Conservation (phyloP, 1,139 yeast genomes). For the Blastobotrys malaysiensis region DNA sequence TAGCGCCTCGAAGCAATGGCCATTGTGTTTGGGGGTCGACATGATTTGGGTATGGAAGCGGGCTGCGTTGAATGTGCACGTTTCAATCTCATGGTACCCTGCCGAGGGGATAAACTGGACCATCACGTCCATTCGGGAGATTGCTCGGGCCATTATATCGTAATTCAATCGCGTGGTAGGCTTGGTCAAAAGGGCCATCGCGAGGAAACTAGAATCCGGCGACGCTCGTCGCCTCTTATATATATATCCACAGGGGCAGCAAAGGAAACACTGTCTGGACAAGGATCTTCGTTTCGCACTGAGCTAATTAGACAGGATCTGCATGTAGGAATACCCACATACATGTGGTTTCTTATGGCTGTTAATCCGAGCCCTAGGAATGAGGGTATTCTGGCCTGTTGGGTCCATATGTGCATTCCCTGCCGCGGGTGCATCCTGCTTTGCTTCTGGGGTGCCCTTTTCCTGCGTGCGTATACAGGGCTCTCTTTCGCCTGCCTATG, state of each 20-base stretch:
- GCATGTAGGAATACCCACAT: neutral
- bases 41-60: slow-evolving; percentile 9
- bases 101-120: slow-evolving; percentile 12
- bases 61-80: slow-evolving; percentile 8
- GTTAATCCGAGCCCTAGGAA: neutral
- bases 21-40: slow-evolving; percentile 11
- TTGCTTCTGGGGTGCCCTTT: neutral
- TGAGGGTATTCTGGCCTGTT: neutral
- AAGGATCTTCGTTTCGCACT: neutral
- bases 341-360: neutral
- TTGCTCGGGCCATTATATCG: neutral
- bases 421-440: neutral
- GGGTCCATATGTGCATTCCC: neutral
- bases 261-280: neutral
- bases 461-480: neutral
- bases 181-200: neutral
- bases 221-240: neutral
- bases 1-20: slow-evolving; percentile 11
- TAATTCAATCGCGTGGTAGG: neutral
- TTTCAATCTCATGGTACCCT: slow-evolving; percentile 11
- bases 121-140: slow-evolving; percentile 4
- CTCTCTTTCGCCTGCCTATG: neutral
- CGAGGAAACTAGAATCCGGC: neutral
- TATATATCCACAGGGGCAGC: neutral
- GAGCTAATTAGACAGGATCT: neutral